phyloP scores from a whole-genome alignment of 2,329 filamentous ascomycete species.

The Gaeumannomyces tritici region DNA sequence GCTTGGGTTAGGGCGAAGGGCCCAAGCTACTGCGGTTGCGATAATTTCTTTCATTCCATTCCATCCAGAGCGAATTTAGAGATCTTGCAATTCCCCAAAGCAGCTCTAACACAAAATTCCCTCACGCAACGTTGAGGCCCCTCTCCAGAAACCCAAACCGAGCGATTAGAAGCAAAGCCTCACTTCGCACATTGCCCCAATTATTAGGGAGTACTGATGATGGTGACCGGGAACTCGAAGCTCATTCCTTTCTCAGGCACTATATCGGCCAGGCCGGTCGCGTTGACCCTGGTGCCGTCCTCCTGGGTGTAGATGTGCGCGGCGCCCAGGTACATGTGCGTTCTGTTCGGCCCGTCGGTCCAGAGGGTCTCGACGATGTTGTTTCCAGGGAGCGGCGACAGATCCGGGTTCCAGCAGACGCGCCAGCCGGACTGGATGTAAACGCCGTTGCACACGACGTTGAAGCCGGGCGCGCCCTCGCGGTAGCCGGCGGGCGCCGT shows the following conservation, averaged over 20 bases:
- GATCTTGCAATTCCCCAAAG: too few species aligned
- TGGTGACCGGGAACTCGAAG: neutral
- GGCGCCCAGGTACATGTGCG: slow-evolving; percentile 13
- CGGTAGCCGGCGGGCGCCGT: slow-evolving; percentile 13
- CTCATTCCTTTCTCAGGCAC: neutral
- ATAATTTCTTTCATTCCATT: too few species aligned
- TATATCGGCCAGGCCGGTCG: neutral
- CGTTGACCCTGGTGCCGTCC: neutral
- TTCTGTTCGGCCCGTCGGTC: slow-evolving; percentile 9
- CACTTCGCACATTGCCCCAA: neutral
- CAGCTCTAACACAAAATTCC: too few species aligned
- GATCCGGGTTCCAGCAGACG: slow-evolving; percentile 10
- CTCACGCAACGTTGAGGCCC: too few species aligned
- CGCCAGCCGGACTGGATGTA: slow-evolving; percentile 14
- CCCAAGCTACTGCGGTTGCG: too few species aligned
- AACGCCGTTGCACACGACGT: slow-evolving; percentile 15
- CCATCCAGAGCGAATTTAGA: too few species aligned
- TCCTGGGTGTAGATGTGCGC: slow-evolving; percentile 10
- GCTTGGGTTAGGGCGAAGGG: too few species aligned
- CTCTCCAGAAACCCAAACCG: too few species aligned
- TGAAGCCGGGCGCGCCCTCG: slow-evolving; percentile 14
- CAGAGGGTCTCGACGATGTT: slow-evolving; percentile 14
- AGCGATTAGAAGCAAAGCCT: neutral
- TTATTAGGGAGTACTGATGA: neutral
- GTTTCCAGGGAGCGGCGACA: slow-evolving; percentile 2